Evolutionary conservation across 257 asterid genomes (phyloP), one percentile per base, ranked within the genome.

Genomic region (Linaria vulgaris): DNA sequence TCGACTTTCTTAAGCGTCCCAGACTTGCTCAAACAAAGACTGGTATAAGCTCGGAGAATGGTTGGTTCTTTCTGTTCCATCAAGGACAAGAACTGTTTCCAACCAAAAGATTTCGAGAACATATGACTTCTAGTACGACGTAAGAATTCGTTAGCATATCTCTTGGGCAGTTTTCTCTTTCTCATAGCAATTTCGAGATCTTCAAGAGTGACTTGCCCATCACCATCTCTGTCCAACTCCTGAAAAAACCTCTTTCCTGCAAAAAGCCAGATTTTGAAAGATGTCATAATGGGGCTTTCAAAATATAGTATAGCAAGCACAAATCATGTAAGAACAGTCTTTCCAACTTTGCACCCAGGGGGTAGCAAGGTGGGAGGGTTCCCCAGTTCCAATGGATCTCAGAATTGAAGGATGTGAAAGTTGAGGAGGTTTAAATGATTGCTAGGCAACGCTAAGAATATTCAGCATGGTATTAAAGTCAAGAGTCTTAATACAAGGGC

Each of bases 11-110:
- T 79, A 23, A 94, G 81, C 41, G 95, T 94, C 62, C 99, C 99
- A 54, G 96, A 94, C 76, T 90, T 94, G 89, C 92, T 94, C 86
- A 94, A 79, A 74, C 96, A 88, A 69, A 94, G 97, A 79, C 95
- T 83, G 15, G 99, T 94, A 74, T 90, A 94, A 21, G 99, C 99
- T 54, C 96, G 84, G 49, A 94, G 95, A 73, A 94, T 94, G 61
- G 97, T 94, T 43, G 99, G 95, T 63, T 94, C 99, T 75, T 94
- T 94, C 83, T 94, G 99, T 73, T 94, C 99, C 96, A 94, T 85
- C 69, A 94, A 75, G 54, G 96, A 87, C 73, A 90, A 77, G 58
- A 94, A 94, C 73, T 94, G 96, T 73, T 88, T 90, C 99, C 99
- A 94, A 53, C 99, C 96, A 77, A 94, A 90, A 44, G 99, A 94